Evolutionary conservation across 345 rosid genomes (phyloP), one percentile per base, ranked within the genome.

Genomic region (Salix caprea): DNA sequence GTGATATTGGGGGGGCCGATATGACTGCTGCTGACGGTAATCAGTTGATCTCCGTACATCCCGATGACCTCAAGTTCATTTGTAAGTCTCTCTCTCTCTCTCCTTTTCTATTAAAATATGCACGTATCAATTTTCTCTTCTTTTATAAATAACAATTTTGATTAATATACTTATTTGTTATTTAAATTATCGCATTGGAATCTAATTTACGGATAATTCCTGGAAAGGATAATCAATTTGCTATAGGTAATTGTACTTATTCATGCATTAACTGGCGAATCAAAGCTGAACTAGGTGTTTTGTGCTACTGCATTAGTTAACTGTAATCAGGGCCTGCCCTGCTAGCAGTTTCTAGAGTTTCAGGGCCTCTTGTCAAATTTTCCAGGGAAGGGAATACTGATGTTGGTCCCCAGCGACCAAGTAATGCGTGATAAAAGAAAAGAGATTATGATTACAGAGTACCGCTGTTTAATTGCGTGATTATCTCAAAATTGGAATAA

Each of bases 21-120:
- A 91, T 91, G 94, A 74, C 87, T 76, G 90, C 89, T 71, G 88
- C 79, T 75, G 91, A 84, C 74, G 89, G 85, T 79, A 89, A 87
- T 37, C 90, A 84, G 82, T 80, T 96, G 77, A 88, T 96, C 90
- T 90, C 97, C 46, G 89, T 96, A 79, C 98, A 92, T 79, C 99
- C 99, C 67, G 96, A 91, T 39, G 98, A 96, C 79, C 95, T 96
- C 89, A 92, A 85, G 82, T 93, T 96, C 83, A 76, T 78, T 23
- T 87, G 99, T 96, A 88, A 50, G 88, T 77, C 73, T 69, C 69
- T 50, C 75, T 50, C 75, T 50, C 75, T 71, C 56, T n/a, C 23
- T 32, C 61, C 34, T 32, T 32, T 4, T 24, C 67, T 52, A 9
- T 28, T 28, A 10, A 60, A 4, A 21, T n/a, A 2, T 78, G 5